These are phyloP conservation scores for Nemania sp. DNA, from an alignment of 2,329 filamentous ascomycete genomes.

Conservation along the genomic window DNA sequence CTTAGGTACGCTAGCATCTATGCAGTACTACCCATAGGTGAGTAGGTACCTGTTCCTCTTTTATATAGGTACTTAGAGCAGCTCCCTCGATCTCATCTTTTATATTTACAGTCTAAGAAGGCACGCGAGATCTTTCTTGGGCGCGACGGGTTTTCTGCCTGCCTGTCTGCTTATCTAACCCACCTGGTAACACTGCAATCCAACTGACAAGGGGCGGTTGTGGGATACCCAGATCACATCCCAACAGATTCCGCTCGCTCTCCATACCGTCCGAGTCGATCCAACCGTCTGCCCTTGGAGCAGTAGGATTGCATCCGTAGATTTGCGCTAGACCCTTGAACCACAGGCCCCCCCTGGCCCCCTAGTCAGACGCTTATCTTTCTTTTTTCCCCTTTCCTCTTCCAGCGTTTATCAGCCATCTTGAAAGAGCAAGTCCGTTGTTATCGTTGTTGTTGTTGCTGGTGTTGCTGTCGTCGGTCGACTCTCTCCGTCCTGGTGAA, in stretches of 20 bases:
- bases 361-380: conserved; percentile 39
- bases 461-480: conserved; percentile 27
- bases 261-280: conserved; percentile 29
- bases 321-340: conserved; percentile 37
- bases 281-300: conserved; percentile 21
- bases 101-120: conserved; percentile 1
- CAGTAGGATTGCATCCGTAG: conserved; percentile 36
- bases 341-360: conserved; percentile 28
- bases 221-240: conserved; percentile 23
- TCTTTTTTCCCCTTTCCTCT: conserved; percentile 33
- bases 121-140: conserved; percentile 5
- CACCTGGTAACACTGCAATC: background rate
- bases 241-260: conserved; percentile 28
- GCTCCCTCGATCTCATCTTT: conserved; percentile 7
- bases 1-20: background rate
- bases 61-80: background rate
- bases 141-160: background rate
- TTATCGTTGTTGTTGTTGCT: conserved; percentile 14
- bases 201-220: conserved; percentile 10
- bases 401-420: conserved; percentile 32
- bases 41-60: background rate
- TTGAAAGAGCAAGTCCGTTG: conserved; percentile 10
- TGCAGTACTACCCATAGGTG: background rate
- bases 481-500: conserved; percentile 33
- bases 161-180: background rate